Evolutionary conservation across 352 stramenopile species (phyloP), one percentile per base, ranked within the genome.

Genomic region (Phytophthora melonis): DNA sequence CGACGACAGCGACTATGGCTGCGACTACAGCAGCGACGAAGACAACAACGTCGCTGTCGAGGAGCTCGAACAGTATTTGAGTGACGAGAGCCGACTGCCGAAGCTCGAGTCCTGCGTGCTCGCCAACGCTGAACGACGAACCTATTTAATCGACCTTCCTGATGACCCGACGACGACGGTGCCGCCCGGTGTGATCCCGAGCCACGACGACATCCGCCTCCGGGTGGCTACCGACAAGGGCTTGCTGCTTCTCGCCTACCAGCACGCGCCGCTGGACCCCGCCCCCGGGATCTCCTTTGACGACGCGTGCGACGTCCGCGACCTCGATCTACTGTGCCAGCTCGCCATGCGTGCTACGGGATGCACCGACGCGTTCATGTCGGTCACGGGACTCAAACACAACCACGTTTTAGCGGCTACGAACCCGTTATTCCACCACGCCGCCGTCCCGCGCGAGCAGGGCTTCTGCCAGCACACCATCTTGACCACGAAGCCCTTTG

Each of bases 401-500:
- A 78, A 82, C 60, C 71, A 81, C 59, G 34, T 82, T 25, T 14
- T 84, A 16, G 68, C 76, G 9, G 64, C 72, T 16, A 80, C 72
- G 5, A 68, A 78, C 50, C 54, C 64, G 13, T 58, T 18, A 1
- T 80, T 80, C 36, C 30, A 34, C 3, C 72, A 78, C n/a, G 62
- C 68, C 3, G 66, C 57, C 2, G 39, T 84, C 16, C 70, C 70
- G 10, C 67, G 79, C 32, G 63, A 81, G 32, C 70, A 86, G 56
- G 73, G 62, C 5, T 75, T 82, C n/a, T 86, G 79, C 52, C 69
- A 80, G 25, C 79, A 86, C 55, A 77, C 75, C 0, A 62, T 86
- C 7, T 66, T 86, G 58, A 78, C 71, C 0, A 63, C 58, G 5
- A 74, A 72, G 23, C 79, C 79, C 0, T 71, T 86, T 11, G 21